Base-by-base conservation (phyloP, 495 filamentous ascomycete genomes). In the Cetradonia linearis region DNA sequence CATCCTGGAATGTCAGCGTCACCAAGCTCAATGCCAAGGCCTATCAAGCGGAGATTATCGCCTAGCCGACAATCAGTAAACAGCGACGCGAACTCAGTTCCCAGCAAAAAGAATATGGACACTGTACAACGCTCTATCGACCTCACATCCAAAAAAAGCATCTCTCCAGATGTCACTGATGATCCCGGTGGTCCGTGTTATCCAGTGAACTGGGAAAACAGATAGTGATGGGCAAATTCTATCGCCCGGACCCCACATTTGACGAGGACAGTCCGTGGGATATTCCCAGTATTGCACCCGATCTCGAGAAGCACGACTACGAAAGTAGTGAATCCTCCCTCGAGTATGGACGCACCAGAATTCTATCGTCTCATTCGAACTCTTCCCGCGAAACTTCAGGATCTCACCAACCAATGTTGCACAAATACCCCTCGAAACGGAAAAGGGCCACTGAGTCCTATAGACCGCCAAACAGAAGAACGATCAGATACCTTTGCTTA, bases 401-500 rank as follows among this genome's bases (percentile, higher is more conserved):
- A 25, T 84, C 83, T 30, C 73, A 80, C 55, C 75, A 77, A 28
- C 79, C 80, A 20, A 83, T 86, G 74, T 66, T 83, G 42, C 76
- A 73, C 34, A 78, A 74, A 55, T 70, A 67, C 60, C 61, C 69
- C 5, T 72, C 63, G 52, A 69, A 66, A 55, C 67, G 71, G 48
- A 73, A 77, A 31, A 62, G 69, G 11, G 63, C 66, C 23, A 66
- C 76, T 7, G 73, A 78, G 54, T 74, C 77, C 56, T 86, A 86
- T 65, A 81, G 81, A 30, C 60, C 84, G 62, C 87, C 74, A 56
- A 76, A 28, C 80, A 86, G 62, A 81, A 75, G 64, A 74, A 55
- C 88, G 18, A 79, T 86, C 66, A 78, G 86, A 68, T 89, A 83
- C 66, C 78, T 93, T 40, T 89, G 87, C 63, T 73, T 87, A 36